Percentiles rank a stretch among this genome's conserved stretches.
These are phyloP conservation scores for Trichophyton schoenleinii DNA, from an alignment of 2,329 filamentous ascomycete species.

Conservation along the genomic window DNA sequence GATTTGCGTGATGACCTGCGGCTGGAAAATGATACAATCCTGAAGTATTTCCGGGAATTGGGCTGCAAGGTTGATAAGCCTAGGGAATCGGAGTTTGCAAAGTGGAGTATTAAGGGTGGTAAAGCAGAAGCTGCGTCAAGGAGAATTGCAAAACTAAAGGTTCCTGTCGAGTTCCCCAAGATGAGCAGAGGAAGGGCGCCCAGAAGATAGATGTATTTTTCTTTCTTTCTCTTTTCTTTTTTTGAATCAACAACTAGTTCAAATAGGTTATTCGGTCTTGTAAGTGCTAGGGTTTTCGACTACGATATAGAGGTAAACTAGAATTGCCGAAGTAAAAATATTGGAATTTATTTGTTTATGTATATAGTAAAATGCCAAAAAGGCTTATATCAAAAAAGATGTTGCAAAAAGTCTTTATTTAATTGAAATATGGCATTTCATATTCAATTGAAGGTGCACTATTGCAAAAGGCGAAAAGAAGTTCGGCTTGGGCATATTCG, in stretches of 20 bases:
- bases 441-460: not conserved
- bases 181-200: constrained; percentile 27
- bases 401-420: not conserved
- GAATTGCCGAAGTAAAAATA: not conserved
- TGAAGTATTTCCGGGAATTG: constrained; percentile 35
- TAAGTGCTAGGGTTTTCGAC: not conserved
- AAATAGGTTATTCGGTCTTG: not conserved
- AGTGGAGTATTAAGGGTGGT: constrained; percentile 42
- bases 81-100: constrained; percentile 29
- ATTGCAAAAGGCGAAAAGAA: not conserved
- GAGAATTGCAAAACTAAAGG: constrained; percentile 54
- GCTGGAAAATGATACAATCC: constrained; percentile 24
- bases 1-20: constrained; percentile 35
- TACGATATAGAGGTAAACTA: no score
- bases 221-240: no score
- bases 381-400: not conserved
- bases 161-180: constrained; percentile 78
- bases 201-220: not conserved
- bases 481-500: not conserved
- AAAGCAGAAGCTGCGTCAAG: constrained; percentile 44
- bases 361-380: not conserved
- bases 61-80: constrained; percentile 34
- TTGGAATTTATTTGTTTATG: not conserved
- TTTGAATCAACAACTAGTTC: not conserved
- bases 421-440: not conserved